Base-by-base conservation (phyloP, 2,329 filamentous ascomycete species). In the Sclerotiophoma versabilis region DNA sequence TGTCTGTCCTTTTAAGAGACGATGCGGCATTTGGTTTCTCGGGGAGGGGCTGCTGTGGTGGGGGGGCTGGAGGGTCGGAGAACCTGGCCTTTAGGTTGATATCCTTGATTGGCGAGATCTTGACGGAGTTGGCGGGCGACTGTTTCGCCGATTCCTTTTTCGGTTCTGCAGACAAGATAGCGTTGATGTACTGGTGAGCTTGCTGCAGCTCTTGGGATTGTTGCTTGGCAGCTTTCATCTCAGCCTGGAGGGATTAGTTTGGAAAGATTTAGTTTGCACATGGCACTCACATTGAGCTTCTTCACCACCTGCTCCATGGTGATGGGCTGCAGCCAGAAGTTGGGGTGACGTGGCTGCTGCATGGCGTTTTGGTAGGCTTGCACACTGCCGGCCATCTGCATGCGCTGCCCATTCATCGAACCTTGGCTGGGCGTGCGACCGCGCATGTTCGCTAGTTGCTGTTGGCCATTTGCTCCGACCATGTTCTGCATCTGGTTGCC, bases 241-340 rank as follows among this genome's bases (percentile, higher is more conserved):
- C 95, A 68, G 86, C 84, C 92, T 97, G 15, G 3, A 15, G 60
- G 8, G 32, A 34, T 58, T 54, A 64, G 70, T 70, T 70, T 67
- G 60, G 58, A n/a, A n/a, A 36, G 25, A 43, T 15, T 36, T 19
- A 41, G 48, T 23, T 29, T 25, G 38, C 36, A 14, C 2, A 6
- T 10, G 14, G 5, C 33, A 84, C 87, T 80, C 81, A 93, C 90
- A 71, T 90, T 89, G 46, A 95, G 80, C 70, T 87, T 88, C 76
- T 96, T 97, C 32, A 97, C 89, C 51, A 99, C 93, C 65, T 96
- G 91, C 72, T 99, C 95, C 36, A 96, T 95, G 6, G 92, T 96
- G 60, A 97, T 87, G 0, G 93, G 92, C 6, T 91, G 91, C 50
- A 96, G 81, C 87, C 92, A 96, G 66, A 92, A 92, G 30, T 92